phyloP scores from a whole-genome alignment of 1,284 basidiomycete species.

The Melanopsichium pennsylvanicum region DNA sequence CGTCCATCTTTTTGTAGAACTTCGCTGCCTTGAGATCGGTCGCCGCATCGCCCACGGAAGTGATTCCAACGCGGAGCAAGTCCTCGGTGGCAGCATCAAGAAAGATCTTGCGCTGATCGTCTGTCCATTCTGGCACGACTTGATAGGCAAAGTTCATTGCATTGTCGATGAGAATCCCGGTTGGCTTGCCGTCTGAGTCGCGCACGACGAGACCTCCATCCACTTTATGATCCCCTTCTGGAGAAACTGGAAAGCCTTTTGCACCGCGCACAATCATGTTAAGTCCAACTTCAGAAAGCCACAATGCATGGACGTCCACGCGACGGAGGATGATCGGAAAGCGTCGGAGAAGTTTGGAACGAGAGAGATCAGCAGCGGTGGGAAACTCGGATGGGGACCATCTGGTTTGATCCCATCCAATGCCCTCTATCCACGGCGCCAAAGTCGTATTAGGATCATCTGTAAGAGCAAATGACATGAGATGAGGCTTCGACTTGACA shows the following conservation, averaged over 20 bases:
- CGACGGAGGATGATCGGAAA: conserved; percentile 27
- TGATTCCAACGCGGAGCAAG: conserved; percentile 76
- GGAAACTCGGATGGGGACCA: conserved; percentile 70
- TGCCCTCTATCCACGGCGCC: conserved; percentile 78
- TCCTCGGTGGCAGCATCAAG: conserved; percentile 75
- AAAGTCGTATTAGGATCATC: conserved; percentile 2
- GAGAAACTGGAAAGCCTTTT: conserved; percentile 62
- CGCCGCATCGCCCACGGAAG: conserved; percentile 53
- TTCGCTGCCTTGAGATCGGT: conserved; percentile 31
- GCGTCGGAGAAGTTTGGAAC: conserved; percentile 25
- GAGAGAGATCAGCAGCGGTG: conserved; percentile 74
- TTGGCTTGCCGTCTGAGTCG: conserved; percentile 74
- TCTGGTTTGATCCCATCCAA: conserved; percentile 90
- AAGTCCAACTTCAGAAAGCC: conserved; percentile 78
- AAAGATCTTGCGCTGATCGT: conserved; percentile 71
- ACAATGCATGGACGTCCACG: conserved; percentile 81
- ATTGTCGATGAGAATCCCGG: conserved; percentile 70
- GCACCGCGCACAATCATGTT: conserved; percentile 16
- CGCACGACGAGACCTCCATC: conserved; percentile 81
- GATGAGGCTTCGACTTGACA: conserved; percentile 23
- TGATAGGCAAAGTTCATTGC: conserved; percentile 59
- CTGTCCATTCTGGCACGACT: conserved; percentile 51
- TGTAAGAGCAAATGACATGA: conserved; percentile 16
- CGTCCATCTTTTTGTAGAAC: conserved; percentile 42
- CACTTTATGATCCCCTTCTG: conserved; percentile 67